Evolutionary conservation across 495 filamentous ascomycete genomes (phyloP).

Genomic region (Halenospora varia): DNA sequence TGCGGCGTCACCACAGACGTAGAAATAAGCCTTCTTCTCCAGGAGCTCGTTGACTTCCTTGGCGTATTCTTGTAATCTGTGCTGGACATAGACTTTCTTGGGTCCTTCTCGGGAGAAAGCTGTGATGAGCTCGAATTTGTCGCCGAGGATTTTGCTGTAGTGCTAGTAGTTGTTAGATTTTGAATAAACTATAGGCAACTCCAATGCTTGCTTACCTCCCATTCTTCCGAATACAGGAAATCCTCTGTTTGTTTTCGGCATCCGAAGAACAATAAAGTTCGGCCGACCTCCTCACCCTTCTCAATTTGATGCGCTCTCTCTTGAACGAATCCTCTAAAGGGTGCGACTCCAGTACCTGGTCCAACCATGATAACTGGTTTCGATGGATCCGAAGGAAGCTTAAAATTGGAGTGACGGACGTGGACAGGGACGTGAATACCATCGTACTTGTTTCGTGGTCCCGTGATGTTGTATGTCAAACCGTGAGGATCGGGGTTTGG

Average conservation of each 20-base stretch:
- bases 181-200: conserved; percentile 47
- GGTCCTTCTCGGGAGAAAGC: conserved; percentile 86
- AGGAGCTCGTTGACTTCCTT: conserved; percentile 85
- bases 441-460: conserved; percentile 94
- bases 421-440: conserved; percentile 95
- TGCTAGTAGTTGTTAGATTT: conserved; percentile 46
- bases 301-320: conserved; percentile 80
- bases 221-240: conserved; percentile 89
- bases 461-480: conserved; percentile 81
- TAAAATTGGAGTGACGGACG: conserved; percentile 98
- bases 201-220: conserved; percentile 66
- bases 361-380: conserved; percentile 96
- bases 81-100: conserved; percentile 96
- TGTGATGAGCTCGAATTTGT: conserved; percentile 80
- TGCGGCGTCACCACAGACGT: conserved; percentile 96
- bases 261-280: conserved; percentile 90
- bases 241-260: conserved; percentile 83
- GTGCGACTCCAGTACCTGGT: conserved; percentile 94
- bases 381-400: conserved; percentile 90
- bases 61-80: conserved; percentile 78
- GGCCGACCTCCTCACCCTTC: conserved; percentile 80
- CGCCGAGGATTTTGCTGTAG: conserved; percentile 76
- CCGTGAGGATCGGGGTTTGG: conserved; percentile 81
- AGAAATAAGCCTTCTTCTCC: conserved; percentile 86
- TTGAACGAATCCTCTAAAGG: conserved; percentile 93